phyloP scores from a whole-genome alignment of 805 yeast species.

The Yamadazyma scolyti region DNA sequence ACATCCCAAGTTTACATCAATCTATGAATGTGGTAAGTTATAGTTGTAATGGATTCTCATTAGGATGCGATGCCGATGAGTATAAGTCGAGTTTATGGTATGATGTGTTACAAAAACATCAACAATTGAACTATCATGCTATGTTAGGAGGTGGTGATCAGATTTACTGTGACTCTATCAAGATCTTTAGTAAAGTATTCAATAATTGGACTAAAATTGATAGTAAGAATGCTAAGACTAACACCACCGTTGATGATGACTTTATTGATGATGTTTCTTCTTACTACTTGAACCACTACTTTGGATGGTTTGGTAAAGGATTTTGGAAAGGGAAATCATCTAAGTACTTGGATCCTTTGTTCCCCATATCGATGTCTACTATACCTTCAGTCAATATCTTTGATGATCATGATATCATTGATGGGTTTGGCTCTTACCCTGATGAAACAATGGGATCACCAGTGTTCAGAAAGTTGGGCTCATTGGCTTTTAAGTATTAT shows the following conservation, averaged over 20 bases:
- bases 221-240: constrained; percentile 42
- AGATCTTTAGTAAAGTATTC: constrained; percentile 50
- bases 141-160: constrained; percentile 99
- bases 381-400: constrained; percentile 84
- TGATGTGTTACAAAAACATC: constrained; percentile 73
- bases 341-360: constrained; percentile 59
- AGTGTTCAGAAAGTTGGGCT: constrained; percentile 70
- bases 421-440: constrained; percentile 89
- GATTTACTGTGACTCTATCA: constrained; percentile 81
- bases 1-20: constrained; percentile 57
- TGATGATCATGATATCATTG: constrained; percentile 97
- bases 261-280: constrained; percentile 53
- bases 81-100: constrained; percentile 82
- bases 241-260: constrained; percentile 40
- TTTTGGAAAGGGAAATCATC: constrained; percentile 73
- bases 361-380: constrained; percentile 72
- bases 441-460: constrained; percentile 70
- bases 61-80: constrained; percentile 58
- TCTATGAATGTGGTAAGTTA: constrained; percentile 80
- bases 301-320: constrained; percentile 89
- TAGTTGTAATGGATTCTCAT: constrained; percentile 90
- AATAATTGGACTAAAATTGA: constrained; percentile 60
- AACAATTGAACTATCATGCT: constrained; percentile 63
- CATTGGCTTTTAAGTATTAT: constrained; percentile 78
- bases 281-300: constrained; percentile 70